phyloP scores from a whole-genome alignment of 2,329 filamentous ascomycete species.

The Ampelomyces quisqualis region DNA sequence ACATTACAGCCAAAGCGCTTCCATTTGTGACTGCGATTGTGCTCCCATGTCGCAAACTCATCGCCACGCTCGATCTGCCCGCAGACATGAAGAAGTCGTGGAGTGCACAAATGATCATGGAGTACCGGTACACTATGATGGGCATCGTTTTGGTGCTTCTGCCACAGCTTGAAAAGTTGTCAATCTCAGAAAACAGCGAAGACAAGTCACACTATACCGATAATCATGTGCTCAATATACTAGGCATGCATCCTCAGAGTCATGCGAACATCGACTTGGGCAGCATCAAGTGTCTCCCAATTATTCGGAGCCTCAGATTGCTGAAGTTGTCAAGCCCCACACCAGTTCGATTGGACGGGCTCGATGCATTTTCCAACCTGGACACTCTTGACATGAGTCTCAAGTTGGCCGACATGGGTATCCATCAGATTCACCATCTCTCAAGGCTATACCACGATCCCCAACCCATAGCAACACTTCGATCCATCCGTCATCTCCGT shows the following conservation, averaged over 20 bases:
- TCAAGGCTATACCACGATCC: not conserved
- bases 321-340: constrained; percentile 3
- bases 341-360: not conserved
- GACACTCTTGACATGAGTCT: constrained; percentile 6
- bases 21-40: not conserved
- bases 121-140: not conserved
- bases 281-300: not conserved
- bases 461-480: not conserved
- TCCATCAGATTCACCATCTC: not conserved
- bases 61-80: constrained; percentile 6
- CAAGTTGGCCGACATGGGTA: constrained; percentile 1
- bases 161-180: constrained; percentile 11
- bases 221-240: not conserved
- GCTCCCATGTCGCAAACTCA: not conserved
- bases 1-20: not conserved
- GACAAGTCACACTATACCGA: not conserved
- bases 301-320: not conserved
- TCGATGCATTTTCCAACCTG: constrained; percentile 3
- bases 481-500: constrained; percentile 10
- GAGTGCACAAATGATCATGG: not conserved
- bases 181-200: constrained; percentile 4
- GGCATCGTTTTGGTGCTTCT: constrained; percentile 5
- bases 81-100: not conserved
- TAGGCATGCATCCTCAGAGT: not conserved
- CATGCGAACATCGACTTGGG: not conserved